Conservation (phyloP, 129 eudicot species). For the Gnaphalium uliginosum region DNA sequence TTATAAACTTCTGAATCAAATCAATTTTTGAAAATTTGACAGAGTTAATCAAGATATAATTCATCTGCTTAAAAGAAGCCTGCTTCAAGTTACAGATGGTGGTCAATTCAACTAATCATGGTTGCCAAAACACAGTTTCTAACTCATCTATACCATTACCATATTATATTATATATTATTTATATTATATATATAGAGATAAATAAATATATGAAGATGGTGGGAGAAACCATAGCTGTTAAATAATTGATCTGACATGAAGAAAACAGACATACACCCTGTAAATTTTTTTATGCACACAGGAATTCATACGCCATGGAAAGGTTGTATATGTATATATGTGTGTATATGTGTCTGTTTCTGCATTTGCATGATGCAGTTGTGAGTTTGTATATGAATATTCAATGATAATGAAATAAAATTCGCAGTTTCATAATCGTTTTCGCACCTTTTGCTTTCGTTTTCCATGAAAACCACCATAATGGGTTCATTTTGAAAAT, state of each 20-base stretch:
- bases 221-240: slow-evolving; percentile 23
- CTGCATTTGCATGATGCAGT: not conserved
- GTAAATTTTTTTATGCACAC: slow-evolving; percentile 20
- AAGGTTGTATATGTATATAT: not conserved
- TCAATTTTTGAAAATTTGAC: not conserved
- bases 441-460: not conserved
- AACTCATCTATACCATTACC: slow-evolving; percentile 1
- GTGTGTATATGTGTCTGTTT: not conserved
- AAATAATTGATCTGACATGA: slow-evolving; percentile 29
- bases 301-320: not conserved
- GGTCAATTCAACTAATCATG: slow-evolving; percentile 30
- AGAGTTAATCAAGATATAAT: slow-evolving; percentile 36
- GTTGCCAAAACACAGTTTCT: slow-evolving; percentile 15
- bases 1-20: not conserved
- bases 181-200: not conserved
- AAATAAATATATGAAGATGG: not conserved
- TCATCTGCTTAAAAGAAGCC: slow-evolving; percentile 39
- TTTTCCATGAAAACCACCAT: slow-evolving; percentile 12
- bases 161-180: too few relatives aligned
- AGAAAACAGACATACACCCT: slow-evolving; percentile 5
- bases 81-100: slow-evolving; percentile 39
- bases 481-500: not conserved
- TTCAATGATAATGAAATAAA: slow-evolving; percentile 13
- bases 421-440: not conserved
- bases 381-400: slow-evolving; percentile 5